Evolutionary conservation across 1,284 basidiomycete genomes (phyloP).

Genomic region (Paramarasmius palmivorus): DNA sequence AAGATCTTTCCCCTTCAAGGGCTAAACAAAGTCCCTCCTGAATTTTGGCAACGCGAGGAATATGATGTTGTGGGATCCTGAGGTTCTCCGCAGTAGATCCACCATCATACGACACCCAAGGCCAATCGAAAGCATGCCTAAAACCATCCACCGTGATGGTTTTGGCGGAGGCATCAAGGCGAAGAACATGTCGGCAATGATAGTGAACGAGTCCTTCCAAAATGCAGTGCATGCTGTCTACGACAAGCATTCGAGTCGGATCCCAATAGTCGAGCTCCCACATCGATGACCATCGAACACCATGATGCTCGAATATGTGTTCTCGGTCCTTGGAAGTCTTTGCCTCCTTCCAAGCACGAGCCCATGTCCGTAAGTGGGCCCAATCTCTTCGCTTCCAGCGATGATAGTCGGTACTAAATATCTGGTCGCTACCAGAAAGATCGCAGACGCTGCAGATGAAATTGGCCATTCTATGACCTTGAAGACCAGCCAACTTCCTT

Average conservation of each 20-base stretch:
- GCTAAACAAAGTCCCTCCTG: constrained; percentile 5
- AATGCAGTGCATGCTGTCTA: constrained; percentile 33
- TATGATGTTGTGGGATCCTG: constrained; percentile 11
- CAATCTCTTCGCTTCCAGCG: constrained; percentile 30
- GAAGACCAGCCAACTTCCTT: constrained; percentile 11
- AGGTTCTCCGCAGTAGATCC: constrained; percentile 5
- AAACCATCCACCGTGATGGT: neutral
- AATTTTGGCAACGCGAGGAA: constrained; percentile 5
- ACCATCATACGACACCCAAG: constrained; percentile 16
- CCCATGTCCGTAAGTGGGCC: constrained; percentile 11
- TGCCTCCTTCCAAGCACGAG: constrained; percentile 25
- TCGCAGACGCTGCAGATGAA: constrained; percentile 12
- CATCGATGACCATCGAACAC: constrained; percentile 20
- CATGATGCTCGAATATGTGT: constrained; percentile 20
- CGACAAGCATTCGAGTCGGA: constrained; percentile 23
- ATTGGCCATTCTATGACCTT: constrained; percentile 1
- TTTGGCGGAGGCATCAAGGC: neutral
- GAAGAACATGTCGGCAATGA: constrained; percentile 20
- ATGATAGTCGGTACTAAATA: constrained; percentile 19
- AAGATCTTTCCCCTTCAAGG: neutral
- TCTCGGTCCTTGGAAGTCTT: constrained; percentile 14
- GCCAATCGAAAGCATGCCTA: constrained; percentile 10
- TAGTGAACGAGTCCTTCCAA: constrained; percentile 24
- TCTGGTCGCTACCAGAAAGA: neutral
- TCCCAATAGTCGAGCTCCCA: constrained; percentile 37